A percentile compares a stretch with the other conserved stretches of the same genome.
These are phyloP conservation scores for Chlorella sorokiniana DNA, from an alignment of 139 green algal species.

Conservation along the genomic window DNA sequence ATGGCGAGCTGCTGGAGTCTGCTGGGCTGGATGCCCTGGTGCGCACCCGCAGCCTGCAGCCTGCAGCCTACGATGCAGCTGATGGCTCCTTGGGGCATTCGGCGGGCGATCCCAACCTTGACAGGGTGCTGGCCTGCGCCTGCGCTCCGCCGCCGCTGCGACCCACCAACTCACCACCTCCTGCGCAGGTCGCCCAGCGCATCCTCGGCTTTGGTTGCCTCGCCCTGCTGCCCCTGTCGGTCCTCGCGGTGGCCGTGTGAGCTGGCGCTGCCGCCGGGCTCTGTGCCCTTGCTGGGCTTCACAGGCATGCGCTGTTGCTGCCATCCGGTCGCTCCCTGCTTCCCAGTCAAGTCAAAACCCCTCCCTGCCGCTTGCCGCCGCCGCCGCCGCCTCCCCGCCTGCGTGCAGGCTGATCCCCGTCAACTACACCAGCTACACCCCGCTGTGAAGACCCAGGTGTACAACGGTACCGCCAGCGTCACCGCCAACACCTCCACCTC, in stretches of 20 bases:
- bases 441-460: background rate
- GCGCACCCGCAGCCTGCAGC: background rate
- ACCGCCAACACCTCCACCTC: background rate
- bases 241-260: conserved; percentile 25
- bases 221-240: background rate
- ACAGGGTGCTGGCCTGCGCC: background rate
- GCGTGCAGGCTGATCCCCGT: conserved; percentile 8
- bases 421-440: conserved; percentile 2
- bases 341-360: background rate
- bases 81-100: background rate
- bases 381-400: background rate
- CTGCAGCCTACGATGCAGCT: background rate
- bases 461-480: too few relatives aligned
- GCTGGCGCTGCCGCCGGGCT: background rate
- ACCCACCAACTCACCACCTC: too few relatives aligned
- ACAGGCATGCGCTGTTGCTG: too few relatives aligned
- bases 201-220: conserved; percentile 16
- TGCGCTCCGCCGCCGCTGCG: background rate
- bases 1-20: conserved; percentile 44
- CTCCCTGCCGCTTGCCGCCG: background rate
- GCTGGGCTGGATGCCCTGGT: conserved; percentile 57
- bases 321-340: background rate
- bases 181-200: conserved; percentile 19
- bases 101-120: too few relatives aligned
- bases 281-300: background rate